Evolutionary conservation across 495 filamentous ascomycete genomes (phyloP), one percentile per base, ranked within the genome.

Genomic region (Chaetomidium leptoderma): DNA sequence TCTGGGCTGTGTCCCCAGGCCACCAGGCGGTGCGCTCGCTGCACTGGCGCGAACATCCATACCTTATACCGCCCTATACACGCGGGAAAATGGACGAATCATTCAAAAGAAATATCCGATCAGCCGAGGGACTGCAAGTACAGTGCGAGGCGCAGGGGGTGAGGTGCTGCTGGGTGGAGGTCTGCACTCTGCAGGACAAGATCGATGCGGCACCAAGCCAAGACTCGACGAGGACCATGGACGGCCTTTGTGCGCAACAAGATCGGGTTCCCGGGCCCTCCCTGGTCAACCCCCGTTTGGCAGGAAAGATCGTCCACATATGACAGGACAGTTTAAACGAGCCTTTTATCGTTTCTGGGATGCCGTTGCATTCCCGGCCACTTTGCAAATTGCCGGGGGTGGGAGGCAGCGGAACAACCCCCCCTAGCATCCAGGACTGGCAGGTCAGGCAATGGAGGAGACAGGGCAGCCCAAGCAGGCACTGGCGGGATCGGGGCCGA

Each of bases 201-300:
- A 55, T 55, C 30, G 53, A 26, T 17, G 42, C 21, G 10, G 26
- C n/a, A 55, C 7, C 6, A 45, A 55, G 52, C 52, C 39, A 45
- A 55, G 52, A 35, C 40, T n/a, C n/a, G n/a, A n/a, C n/a, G n/a
- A n/a, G n/a, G n/a, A n/a, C n/a, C n/a, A n/a, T 13, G 30, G 30
- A 21, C 4, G 19, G n/a, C 40, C 29, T 13, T 30, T 36, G 45
- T 19, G 30, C 46, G 30, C 46, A 35, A 36, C 21, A 49, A 26
- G 39, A 45, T 55, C 19, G 10, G 19, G 19, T 7, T 5, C 16
- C 40, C 40, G 19, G 10, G 40, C 10, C 2, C 40, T 42, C 39
- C 39, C 16, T 42, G 39, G 14, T 17, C 17, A 8, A 23, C 17
- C 37, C n/a, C 37, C 37, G 37, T 8, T 40, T 19, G 16, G 11